A percentile compares a stretch with the other conserved stretches of the same genome.
Conservation (phyloP, 345 rosid genomes). For the Pistacia vera region DNA sequence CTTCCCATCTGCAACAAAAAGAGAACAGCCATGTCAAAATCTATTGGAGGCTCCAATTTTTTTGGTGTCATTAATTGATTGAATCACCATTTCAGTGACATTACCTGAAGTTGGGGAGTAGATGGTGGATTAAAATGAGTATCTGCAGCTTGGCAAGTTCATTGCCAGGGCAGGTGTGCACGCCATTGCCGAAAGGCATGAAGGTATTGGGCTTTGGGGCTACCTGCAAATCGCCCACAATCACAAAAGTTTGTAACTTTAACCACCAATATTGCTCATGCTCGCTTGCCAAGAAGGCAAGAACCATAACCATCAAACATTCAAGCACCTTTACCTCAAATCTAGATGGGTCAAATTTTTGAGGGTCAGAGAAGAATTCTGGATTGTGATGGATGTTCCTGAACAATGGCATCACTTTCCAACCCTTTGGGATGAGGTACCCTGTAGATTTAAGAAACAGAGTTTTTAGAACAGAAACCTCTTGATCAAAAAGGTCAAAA, state of each 20-base stretch:
- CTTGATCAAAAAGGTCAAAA: neutral
- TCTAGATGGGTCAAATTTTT: slow-evolving; percentile 81
- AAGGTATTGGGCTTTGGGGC: slow-evolving; percentile 78
- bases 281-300: neutral
- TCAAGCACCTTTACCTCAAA: slow-evolving; percentile 56
- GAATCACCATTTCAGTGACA: no score
- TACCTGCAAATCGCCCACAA: slow-evolving; percentile 37
- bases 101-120: slow-evolving; percentile 68
- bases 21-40: slow-evolving; percentile 1
- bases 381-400: slow-evolving; percentile 92
- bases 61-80: no score
- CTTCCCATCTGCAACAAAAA: slow-evolving; percentile 66
- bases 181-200: slow-evolving; percentile 97
- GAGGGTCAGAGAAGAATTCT: slow-evolving; percentile 70
- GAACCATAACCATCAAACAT: neutral
- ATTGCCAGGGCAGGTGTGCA: slow-evolving; percentile 90
- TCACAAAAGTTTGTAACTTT: slow-evolving; percentile 1
- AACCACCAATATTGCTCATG: neutral
- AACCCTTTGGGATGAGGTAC: slow-evolving; percentile 87
- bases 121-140: slow-evolving; percentile 75
- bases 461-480: neutral
- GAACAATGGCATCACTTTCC: slow-evolving; percentile 99
- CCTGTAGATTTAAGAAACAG: slow-evolving; percentile 43
- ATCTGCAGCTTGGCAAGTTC: slow-evolving; percentile 93
- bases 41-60: no score